Percentiles rank a stretch among this genome's conserved stretches.
These are phyloP conservation scores for Pyrus bretschneideri DNA, from an alignment of 306 rosid genomes.

Conservation along the genomic window DNA sequence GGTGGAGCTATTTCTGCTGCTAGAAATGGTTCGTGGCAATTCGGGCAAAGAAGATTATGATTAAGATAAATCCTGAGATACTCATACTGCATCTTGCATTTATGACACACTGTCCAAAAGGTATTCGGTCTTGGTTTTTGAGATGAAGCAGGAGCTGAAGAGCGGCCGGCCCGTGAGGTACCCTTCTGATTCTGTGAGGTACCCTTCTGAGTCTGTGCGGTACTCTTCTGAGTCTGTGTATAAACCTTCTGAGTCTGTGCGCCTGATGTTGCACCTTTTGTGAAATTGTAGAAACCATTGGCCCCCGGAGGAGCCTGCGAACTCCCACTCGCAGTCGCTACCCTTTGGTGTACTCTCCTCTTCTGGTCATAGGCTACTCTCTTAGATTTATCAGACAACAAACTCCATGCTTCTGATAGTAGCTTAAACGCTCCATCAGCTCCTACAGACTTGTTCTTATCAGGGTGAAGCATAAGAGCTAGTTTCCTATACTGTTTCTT, in stretches of 20 bases:
- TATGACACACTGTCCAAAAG: slow-evolving; percentile 86
- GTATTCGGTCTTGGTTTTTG: slow-evolving; percentile 53
- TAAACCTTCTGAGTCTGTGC: slow-evolving; percentile 45
- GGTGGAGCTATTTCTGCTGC: slow-evolving; percentile 82
- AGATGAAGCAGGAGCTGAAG: slow-evolving; percentile 47
- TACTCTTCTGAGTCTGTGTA: neutral
- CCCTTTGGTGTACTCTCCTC: slow-evolving; percentile 36
- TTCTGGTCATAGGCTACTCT: slow-evolving; percentile 55
- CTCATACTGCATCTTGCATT: slow-evolving; percentile 95
- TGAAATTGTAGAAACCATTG: slow-evolving; percentile 51
- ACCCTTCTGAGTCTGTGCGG: slow-evolving; percentile 45
- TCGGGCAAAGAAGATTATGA: slow-evolving; percentile 88
- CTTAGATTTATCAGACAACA: slow-evolving; percentile 63
- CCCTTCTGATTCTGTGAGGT: slow-evolving; percentile 5
- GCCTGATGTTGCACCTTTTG: slow-evolving; percentile 44
- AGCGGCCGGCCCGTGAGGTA: slow-evolving; percentile 29
- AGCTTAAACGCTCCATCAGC: slow-evolving; percentile 89
- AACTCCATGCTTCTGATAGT: slow-evolving; percentile 87
- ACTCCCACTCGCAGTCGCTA: slow-evolving; percentile 29
- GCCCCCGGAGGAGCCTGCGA: slow-evolving; percentile 42
- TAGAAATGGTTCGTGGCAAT: slow-evolving; percentile 74
- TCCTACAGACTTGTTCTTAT: slow-evolving; percentile 81
- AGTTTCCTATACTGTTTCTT: slow-evolving; percentile 74
- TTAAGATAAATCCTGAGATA: slow-evolving; percentile 81
- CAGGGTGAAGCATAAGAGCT: slow-evolving; percentile 93